Evolutionary conservation across 2,329 filamentous ascomycete genomes (phyloP), one percentile per base, ranked within the genome.

Genomic region (Pestalotiopsis sp.): DNA sequence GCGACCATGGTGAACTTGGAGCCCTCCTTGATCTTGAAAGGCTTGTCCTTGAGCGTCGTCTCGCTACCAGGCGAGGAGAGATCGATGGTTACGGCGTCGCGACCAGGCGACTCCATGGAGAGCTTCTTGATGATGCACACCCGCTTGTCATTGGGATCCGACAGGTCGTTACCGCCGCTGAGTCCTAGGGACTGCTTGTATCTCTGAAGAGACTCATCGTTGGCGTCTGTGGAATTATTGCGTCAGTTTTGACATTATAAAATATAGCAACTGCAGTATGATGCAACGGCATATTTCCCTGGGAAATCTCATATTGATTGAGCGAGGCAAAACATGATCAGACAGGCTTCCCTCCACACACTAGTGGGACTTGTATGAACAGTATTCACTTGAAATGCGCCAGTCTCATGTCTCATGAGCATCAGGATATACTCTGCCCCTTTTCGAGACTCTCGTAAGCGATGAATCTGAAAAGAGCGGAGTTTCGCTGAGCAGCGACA

Each of bases 131-230:
- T 98, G 84, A 98, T 95, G 84, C 94, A 97, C 79, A 93, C 94
- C 75, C 95, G 93, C 63, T 92, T 90, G 78, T 98, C 95, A 79
- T 87, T 93, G 76, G 92, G 89, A 79, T 95, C 90, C 68, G 90
- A 92, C 70, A 94, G 87, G 75, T 91, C 87, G 63, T 87, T 89
- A 78, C 92, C 92, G 75, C 90, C 90, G 72, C 91, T 90, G 70
- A 98, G 90, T 75, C 96, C 96, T 71, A 99, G 92, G 13, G 95
- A 98, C 78, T 95, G 90, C 87, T 99, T 99, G 92, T 97, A 99
- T 78, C 95, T 92, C 84, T 97, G 93, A 77, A 99, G 91, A 71
- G 95, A 96, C 83, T 98, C 95, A 81, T 99, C 96, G 77, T 93
- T 85, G 74, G 87, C 85, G 77, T 91, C 86, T 91, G 76, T 68